Evolutionary conservation across 2,329 filamentous ascomycete genomes (phyloP).

Genomic region (Fusarium miscanthi): DNA sequence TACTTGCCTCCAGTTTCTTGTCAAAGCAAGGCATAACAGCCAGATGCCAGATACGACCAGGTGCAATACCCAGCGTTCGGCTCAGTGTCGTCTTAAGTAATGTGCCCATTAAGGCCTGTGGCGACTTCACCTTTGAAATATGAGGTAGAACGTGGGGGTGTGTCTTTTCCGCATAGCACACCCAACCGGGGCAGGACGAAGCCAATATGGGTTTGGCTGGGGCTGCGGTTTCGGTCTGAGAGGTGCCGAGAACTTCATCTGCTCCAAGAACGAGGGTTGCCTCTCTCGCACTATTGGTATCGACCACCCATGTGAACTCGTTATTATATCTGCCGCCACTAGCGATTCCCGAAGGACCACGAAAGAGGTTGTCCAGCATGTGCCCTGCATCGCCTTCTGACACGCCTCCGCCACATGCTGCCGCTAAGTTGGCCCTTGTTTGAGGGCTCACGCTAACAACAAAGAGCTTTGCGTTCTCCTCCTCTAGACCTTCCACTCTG

Average conservation of each 20-base stretch:
- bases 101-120: slow-evolving; percentile 91
- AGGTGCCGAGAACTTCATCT: slow-evolving; percentile 70
- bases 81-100: slow-evolving; percentile 88
- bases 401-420: slow-evolving; percentile 78
- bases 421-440: slow-evolving; percentile 87
- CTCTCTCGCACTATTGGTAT: slow-evolving; percentile 86
- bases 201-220: slow-evolving; percentile 75
- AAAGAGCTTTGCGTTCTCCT: slow-evolving; percentile 78
- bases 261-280: slow-evolving; percentile 84
- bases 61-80: slow-evolving; percentile 75
- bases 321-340: slow-evolving; percentile 78
- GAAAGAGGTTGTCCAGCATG: slow-evolving; percentile 84
- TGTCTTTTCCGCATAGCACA: slow-evolving; percentile 98
- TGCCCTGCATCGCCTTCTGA: slow-evolving; percentile 78
- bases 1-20: slow-evolving; percentile 96
- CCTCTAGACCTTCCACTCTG: slow-evolving; percentile 63
- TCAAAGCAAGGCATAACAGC: slow-evolving; percentile 99
- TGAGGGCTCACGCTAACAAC: slow-evolving; percentile 95
- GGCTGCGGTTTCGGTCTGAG: slow-evolving; percentile 32
- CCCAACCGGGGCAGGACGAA: slow-evolving; percentile 95
- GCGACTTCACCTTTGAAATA: slow-evolving; percentile 90
- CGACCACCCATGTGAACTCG: slow-evolving; percentile 88
- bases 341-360: slow-evolving; percentile 74
- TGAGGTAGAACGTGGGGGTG: slow-evolving; percentile 94
- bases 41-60: slow-evolving; percentile 90